A percentile compares a stretch with the other conserved stretches of the same genome.
Conservation (phyloP, 768 basidiomycete species). For the Pholiota microspora region DNA sequence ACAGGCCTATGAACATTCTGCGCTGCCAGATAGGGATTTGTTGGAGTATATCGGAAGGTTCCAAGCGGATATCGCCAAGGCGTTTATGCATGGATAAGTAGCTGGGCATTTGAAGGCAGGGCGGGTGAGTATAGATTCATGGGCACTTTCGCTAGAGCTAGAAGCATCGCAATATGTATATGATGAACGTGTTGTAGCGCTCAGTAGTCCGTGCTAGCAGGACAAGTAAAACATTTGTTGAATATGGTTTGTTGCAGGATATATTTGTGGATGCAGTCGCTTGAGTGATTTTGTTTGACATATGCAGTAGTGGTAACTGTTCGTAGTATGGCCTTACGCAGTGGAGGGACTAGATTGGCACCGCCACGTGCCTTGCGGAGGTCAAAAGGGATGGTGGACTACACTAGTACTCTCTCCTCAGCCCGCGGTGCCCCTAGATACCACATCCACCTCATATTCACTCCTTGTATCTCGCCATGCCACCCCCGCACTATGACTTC, state of each 20-base stretch:
- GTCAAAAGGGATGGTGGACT: neutral
- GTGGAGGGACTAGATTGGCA: neutral
- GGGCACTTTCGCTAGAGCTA: no score
- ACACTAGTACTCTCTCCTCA: neutral
- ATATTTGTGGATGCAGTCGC: neutral
- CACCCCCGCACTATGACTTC: conserved; percentile 95
- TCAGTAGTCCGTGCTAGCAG: no score
- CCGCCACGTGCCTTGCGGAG: conserved; percentile 1
- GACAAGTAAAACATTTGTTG: no score
- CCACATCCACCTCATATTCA: conserved; percentile 4
- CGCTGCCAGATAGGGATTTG: conserved; percentile 71
- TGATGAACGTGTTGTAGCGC: no score
- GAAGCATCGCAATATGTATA: no score
- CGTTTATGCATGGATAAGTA: conserved; percentile 30
- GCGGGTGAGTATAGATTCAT: no score
- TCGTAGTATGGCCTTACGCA: no score
- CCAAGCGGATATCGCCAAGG: conserved; percentile 67
- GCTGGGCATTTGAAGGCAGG: neutral
- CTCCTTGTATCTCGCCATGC: conserved; percentile 45
- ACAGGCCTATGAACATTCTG: conserved; percentile 71
- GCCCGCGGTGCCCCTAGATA: conserved; percentile 6
- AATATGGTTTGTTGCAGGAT: neutral
- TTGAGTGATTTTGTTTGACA: neutral
- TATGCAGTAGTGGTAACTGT: neutral
- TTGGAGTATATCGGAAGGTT: conserved; percentile 62